Conservation (phyloP, 2,329 filamentous ascomycete genomes). For the Xylaria sp. region DNA sequence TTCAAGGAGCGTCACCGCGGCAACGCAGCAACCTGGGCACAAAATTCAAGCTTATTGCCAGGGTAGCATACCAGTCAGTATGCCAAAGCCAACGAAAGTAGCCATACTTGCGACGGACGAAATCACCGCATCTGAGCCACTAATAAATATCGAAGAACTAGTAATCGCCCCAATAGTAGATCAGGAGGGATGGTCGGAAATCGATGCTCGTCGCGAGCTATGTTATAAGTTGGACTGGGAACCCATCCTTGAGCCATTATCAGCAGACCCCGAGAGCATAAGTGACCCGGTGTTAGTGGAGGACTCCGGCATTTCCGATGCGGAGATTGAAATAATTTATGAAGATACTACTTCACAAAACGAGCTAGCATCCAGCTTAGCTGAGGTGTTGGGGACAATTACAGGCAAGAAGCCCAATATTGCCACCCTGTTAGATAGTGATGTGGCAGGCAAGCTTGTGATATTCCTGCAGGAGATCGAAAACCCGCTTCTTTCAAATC, state of each 20-base stretch:
- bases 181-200: slow-evolving; percentile 46
- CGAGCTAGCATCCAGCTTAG: slow-evolving; percentile 51
- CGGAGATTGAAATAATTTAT: slow-evolving; percentile 55
- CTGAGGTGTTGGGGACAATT: slow-evolving; percentile 48
- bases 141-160: slow-evolving; percentile 54
- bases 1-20: slow-evolving; percentile 46
- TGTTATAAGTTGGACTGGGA: slow-evolving; percentile 63
- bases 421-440: slow-evolving; percentile 47
- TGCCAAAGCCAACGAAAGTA: slow-evolving; percentile 53
- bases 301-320: slow-evolving; percentile 40
- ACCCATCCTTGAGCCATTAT: slow-evolving; percentile 50
- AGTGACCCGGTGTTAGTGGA: slow-evolving; percentile 32
- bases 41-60: slow-evolving; percentile 53
- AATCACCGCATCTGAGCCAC: slow-evolving; percentile 47
- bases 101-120: slow-evolving; percentile 51
- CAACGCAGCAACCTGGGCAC: slow-evolving; percentile 47
- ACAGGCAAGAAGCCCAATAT: slow-evolving; percentile 51
- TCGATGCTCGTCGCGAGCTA: slow-evolving; percentile 53
- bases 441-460: slow-evolving; percentile 52
- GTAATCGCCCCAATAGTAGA: slow-evolving; percentile 56
- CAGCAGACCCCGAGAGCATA: slow-evolving; percentile 30
- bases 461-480: slow-evolving; percentile 60
- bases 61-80: slow-evolving; percentile 45
- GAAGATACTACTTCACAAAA: slow-evolving; percentile 49
- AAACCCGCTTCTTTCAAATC: slow-evolving; percentile 55